These are phyloP conservation scores for Raffaelea albimanens DNA, from an alignment of 2,329 filamentous ascomycete species.

Conservation along the genomic window DNA sequence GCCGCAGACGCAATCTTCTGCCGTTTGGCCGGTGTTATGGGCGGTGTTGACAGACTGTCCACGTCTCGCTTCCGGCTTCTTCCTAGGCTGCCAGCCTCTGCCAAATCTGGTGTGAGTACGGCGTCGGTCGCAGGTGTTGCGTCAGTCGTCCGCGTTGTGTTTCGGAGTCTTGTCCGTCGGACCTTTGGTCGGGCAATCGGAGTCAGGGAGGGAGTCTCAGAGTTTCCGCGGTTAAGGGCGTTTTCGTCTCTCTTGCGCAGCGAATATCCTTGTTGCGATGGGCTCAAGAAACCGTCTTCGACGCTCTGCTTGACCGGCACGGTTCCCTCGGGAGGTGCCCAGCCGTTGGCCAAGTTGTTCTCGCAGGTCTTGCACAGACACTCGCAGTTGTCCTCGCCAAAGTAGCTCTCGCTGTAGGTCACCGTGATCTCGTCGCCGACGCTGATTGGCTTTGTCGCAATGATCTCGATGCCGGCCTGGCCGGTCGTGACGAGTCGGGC, in stretches of 20 bases:
- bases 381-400: slow-evolving; percentile 89
- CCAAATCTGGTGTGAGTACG: not conserved
- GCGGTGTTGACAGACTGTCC: slow-evolving; percentile 41
- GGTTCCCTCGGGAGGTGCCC: slow-evolving; percentile 48
- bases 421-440: slow-evolving; percentile 94
- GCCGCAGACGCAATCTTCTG: slow-evolving; percentile 23
- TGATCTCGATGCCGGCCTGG: slow-evolving; percentile 80
- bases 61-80: slow-evolving; percentile 25
- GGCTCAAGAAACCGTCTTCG: slow-evolving; percentile 33
- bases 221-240: slow-evolving; percentile 31
- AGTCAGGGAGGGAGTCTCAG: slow-evolving; percentile 47
- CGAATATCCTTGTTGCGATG: slow-evolving; percentile 41
- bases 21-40: slow-evolving; percentile 44
- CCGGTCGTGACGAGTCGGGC: slow-evolving; percentile 77
- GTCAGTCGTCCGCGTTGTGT: slow-evolving; percentile 1
- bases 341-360: slow-evolving; percentile 65
- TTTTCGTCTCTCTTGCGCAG: slow-evolving; percentile 46
- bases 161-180: slow-evolving; percentile 24
- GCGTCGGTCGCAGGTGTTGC: slow-evolving; percentile 1
- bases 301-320: slow-evolving; percentile 42
- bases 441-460: slow-evolving; percentile 72
- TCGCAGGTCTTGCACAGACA: slow-evolving; percentile 90
- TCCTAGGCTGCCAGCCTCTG: not conserved
- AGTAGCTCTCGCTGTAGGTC: slow-evolving; percentile 91
- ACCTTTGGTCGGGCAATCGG: slow-evolving; percentile 46